Percentiles rank a stretch among this genome's conserved stretches.
Evolutionary conservation across 768 basidiomycete genomes (phyloP).

Genomic region (Tephrocybe sp.): DNA sequence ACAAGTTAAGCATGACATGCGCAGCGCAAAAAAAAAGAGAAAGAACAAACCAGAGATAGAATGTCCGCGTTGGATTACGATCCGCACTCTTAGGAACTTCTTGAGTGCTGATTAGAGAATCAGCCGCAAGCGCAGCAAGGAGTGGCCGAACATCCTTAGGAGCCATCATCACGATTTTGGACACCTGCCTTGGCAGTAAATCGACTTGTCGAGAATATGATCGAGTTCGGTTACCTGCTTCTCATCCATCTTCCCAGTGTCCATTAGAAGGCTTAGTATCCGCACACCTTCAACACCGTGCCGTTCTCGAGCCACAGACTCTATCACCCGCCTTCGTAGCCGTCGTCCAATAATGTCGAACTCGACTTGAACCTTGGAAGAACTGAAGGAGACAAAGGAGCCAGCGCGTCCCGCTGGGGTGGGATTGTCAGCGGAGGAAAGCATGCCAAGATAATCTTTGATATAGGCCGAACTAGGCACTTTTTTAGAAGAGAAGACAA

Average conservation of each 20-base stretch:
- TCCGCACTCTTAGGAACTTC: conserved; percentile 92
- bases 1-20: conserved; percentile 7
- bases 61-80: conserved; percentile 84
- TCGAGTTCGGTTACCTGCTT: conserved; percentile 68
- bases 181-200: conserved; percentile 54
- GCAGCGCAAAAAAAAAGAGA: background rate
- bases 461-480: conserved; percentile 58
- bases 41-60: conserved; percentile 80
- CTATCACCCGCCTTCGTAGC: conserved; percentile 69
- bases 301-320: conserved; percentile 77
- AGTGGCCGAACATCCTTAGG: conserved; percentile 83
- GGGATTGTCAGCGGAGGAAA: conserved; percentile 82
- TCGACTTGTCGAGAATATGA: background rate
- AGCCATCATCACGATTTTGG: conserved; percentile 91
- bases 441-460: conserved; percentile 79
- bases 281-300: conserved; percentile 84
- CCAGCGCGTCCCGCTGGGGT: conserved; percentile 66
- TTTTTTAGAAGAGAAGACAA: conserved; percentile 56
- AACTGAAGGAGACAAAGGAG: conserved; percentile 69
- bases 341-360: conserved; percentile 71
- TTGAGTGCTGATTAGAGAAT: conserved; percentile 86
- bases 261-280: conserved; percentile 74
- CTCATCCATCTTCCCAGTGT: conserved; percentile 91
- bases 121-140: conserved; percentile 74
- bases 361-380: conserved; percentile 78